phyloP scores from a whole-genome alignment of 2,329 filamentous ascomycete genomes.

The Neobulgaria alba region DNA sequence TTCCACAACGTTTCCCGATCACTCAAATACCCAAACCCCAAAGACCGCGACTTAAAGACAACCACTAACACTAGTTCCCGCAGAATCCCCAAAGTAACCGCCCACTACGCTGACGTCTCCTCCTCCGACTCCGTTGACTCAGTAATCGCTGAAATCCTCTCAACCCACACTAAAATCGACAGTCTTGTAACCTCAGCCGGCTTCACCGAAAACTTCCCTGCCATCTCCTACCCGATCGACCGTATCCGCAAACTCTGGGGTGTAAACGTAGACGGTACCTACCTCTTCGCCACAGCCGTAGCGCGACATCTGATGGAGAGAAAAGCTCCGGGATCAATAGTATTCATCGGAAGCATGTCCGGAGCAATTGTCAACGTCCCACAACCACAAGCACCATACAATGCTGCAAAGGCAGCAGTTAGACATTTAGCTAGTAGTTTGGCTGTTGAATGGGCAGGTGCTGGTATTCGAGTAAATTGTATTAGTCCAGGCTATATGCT shows the following conservation, averaged over 20 bases:
- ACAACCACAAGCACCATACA: constrained; percentile 89
- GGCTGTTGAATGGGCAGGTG: constrained; percentile 87
- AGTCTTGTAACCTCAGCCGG: constrained; percentile 92
- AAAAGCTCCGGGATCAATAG: constrained; percentile 72
- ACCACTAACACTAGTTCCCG: constrained; percentile 6
- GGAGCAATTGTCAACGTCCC: constrained; percentile 91
- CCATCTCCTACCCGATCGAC: constrained; percentile 82
- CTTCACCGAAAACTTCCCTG: constrained; percentile 93
- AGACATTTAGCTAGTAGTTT: constrained; percentile 79
- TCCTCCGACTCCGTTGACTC: constrained; percentile 68
- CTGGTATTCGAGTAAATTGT: constrained; percentile 86
- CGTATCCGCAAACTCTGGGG: constrained; percentile 89
- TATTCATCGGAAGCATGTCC: constrained; percentile 94
- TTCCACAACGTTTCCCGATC: background rate
- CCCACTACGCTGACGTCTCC: constrained; percentile 83
- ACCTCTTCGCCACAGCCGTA: constrained; percentile 75
- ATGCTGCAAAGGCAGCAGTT: constrained; percentile 86
- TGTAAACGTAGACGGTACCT: constrained; percentile 90
- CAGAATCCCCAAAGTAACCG: constrained; percentile 73
- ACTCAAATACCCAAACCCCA: no score
- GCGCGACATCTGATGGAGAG: constrained; percentile 84
- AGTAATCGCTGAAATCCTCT: constrained; percentile 61
- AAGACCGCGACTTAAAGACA: no score
- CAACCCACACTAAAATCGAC: constrained; percentile 73
- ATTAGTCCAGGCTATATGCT: constrained; percentile 96